Conservation (phyloP, 257 asterid genomes). For the Ophiorrhiza pumila region DNA sequence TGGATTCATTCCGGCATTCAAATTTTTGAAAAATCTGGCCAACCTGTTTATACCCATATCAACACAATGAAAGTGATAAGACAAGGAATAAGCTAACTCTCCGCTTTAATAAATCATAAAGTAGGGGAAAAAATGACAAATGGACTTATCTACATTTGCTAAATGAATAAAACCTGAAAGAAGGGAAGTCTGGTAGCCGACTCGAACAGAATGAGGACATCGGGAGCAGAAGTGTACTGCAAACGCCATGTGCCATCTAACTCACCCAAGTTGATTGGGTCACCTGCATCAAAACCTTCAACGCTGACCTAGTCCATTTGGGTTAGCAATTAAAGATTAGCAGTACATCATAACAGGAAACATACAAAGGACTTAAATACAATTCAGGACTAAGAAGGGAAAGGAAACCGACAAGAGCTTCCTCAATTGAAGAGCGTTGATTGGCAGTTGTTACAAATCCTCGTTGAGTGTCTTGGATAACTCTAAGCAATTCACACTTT, state of each 20-base stretch:
- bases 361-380: background rate
- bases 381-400: background rate
- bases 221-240: constrained; percentile 86
- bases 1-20: constrained; percentile 53
- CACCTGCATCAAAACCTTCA: constrained; percentile 64
- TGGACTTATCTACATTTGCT: background rate
- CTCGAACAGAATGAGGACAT: constrained; percentile 74
- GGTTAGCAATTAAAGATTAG: background rate
- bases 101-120: background rate
- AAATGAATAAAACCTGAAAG: constrained; percentile 45
- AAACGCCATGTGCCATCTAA: constrained; percentile 97
- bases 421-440: constrained; percentile 76
- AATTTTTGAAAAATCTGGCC: constrained; percentile 83
- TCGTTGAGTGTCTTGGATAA: constrained; percentile 68
- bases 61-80: background rate
- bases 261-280: constrained; percentile 44
- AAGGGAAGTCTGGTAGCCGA: constrained; percentile 74
- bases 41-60: constrained; percentile 33
- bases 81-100: background rate
- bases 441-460: constrained; percentile 60
- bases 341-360: background rate
- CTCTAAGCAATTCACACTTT: constrained; percentile 60
- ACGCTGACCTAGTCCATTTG: constrained; percentile 41
- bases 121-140: background rate
- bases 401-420: constrained; percentile 49